These are phyloP conservation scores for Trichosporon coremiiforme DNA, from an alignment of 1,284 basidiomycete species.

Conservation along the genomic window DNA sequence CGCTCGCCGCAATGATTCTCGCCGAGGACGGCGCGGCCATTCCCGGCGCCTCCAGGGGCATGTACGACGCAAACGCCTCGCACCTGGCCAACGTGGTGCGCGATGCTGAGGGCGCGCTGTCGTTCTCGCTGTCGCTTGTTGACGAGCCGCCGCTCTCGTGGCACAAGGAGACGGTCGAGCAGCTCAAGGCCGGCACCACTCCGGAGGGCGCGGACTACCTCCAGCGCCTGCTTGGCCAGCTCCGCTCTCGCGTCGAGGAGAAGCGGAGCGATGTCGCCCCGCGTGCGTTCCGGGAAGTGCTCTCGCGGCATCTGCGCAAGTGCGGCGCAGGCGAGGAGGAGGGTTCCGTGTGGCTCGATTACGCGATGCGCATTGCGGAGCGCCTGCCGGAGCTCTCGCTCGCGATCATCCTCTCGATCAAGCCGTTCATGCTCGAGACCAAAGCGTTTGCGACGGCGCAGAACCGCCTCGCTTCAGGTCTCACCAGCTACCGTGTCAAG, in stretches of 20 bases:
- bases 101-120: slow-evolving; percentile 65
- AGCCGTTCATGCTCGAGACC: slow-evolving; percentile 67
- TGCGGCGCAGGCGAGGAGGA: slow-evolving; percentile 66
- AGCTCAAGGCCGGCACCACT: slow-evolving; percentile 40
- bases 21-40: slow-evolving; percentile 60
- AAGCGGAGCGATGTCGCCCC: slow-evolving; percentile 57
- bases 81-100: slow-evolving; percentile 60
- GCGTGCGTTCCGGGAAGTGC: slow-evolving; percentile 64
- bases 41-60: slow-evolving; percentile 59
- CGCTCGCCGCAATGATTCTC: slow-evolving; percentile 49
- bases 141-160: slow-evolving; percentile 59
- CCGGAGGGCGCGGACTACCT: slow-evolving; percentile 38
- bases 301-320: slow-evolving; percentile 64
- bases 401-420: slow-evolving; percentile 67
- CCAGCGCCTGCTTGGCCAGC: slow-evolving; percentile 37
- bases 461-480: slow-evolving; percentile 81
- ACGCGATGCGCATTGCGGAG: slow-evolving; percentile 67
- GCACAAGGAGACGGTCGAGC: slow-evolving; percentile 60
- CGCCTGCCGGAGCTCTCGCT: slow-evolving; percentile 66
- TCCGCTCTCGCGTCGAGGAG: slow-evolving; percentile 22
- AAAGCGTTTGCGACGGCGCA: slow-evolving; percentile 76
- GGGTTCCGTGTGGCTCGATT: slow-evolving; percentile 72
- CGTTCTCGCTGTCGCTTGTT: slow-evolving; percentile 66
- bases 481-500: slow-evolving; percentile 68
- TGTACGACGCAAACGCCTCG: slow-evolving; percentile 60